A percentile compares a stretch with the other conserved stretches of the same genome.
Evolutionary conservation across 306 rosid species (phyloP).

Genomic region (Pueraria montana): DNA sequence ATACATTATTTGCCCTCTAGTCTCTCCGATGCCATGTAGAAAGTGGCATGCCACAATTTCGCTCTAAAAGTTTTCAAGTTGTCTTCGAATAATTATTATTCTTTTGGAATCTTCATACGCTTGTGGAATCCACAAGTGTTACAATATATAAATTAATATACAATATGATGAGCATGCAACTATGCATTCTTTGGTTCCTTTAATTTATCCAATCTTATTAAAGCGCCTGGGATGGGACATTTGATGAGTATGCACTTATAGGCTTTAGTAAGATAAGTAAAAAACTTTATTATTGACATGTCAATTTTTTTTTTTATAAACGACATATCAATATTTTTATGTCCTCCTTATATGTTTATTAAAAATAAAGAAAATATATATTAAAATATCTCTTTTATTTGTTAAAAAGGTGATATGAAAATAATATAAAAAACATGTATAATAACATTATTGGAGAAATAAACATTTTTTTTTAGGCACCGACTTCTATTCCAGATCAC

Average conservation of each 20-base stretch:
- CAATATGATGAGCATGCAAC: slow-evolving; percentile 5
- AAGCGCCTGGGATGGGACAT: background rate
- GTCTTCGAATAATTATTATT: background rate
- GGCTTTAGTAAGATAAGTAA: background rate
- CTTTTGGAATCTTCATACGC: background rate
- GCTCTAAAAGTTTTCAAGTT: background rate
- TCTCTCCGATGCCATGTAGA: background rate
- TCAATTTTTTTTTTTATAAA: background rate
- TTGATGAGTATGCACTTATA: slow-evolving; percentile 16
- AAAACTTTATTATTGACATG: background rate
- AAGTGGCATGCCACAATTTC: background rate
- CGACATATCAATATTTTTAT: background rate
- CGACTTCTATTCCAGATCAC: slow-evolving; percentile 14
- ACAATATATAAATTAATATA: background rate
- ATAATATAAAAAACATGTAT: background rate
- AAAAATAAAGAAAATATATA: background rate
- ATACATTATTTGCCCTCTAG: background rate
- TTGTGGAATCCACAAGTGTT: slow-evolving; percentile 15
- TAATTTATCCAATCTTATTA: background rate
- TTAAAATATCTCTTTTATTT: background rate
- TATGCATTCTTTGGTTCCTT: background rate
- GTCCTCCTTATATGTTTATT: background rate
- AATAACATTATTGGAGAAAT: background rate
- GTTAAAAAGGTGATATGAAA: background rate
- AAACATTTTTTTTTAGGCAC: background rate